Evolutionary conservation across 768 basidiomycete species (phyloP).

Genomic region (Cystofilobasidium bisporidii): DNA sequence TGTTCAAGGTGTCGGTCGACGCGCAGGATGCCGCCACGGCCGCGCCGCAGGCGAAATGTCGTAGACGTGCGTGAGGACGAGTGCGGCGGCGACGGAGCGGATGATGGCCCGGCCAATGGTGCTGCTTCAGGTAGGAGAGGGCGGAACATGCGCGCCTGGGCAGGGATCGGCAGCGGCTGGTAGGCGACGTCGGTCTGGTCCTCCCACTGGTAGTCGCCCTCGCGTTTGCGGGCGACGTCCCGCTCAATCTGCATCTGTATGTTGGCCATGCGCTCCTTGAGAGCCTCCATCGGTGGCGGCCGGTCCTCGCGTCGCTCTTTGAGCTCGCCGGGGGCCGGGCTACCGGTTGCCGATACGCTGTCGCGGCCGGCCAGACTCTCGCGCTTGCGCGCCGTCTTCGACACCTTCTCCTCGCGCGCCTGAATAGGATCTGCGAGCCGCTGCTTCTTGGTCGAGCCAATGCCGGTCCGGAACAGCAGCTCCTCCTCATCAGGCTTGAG

Average conservation of each 20-base stretch:
- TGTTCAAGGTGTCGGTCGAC: constrained; percentile 55
- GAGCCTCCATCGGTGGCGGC: constrained; percentile 28
- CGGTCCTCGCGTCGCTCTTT: constrained; percentile 35
- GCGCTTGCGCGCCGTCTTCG: constrained; percentile 20
- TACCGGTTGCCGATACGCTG: constrained; percentile 6
- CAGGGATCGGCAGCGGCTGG: constrained; percentile 46
- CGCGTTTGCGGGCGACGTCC: constrained; percentile 55
- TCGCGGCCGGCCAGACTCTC: constrained; percentile 18
- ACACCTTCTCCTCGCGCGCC: constrained; percentile 11
- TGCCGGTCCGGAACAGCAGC: constrained; percentile 27
- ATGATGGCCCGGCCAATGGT: not conserved
- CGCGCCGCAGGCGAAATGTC: constrained; percentile 60
- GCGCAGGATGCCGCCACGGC: constrained; percentile 69
- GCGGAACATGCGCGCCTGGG: constrained; percentile 54
- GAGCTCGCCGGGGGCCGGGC: constrained; percentile 32
- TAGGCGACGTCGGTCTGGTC: constrained; percentile 77
- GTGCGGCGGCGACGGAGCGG: not conserved
- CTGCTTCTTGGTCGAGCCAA: constrained; percentile 25
- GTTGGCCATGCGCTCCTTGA: constrained; percentile 50
- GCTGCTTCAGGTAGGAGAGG: constrained; percentile 44
- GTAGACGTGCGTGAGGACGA: constrained; percentile 35
- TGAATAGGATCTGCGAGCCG: not conserved
- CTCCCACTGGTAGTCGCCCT: constrained; percentile 72
- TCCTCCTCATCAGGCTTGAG: constrained; percentile 43
- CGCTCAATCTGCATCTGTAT: constrained; percentile 58